Evolutionary conservation across 768 basidiomycete species (phyloP).

Genomic region (Pleurotus cornucopiae): DNA sequence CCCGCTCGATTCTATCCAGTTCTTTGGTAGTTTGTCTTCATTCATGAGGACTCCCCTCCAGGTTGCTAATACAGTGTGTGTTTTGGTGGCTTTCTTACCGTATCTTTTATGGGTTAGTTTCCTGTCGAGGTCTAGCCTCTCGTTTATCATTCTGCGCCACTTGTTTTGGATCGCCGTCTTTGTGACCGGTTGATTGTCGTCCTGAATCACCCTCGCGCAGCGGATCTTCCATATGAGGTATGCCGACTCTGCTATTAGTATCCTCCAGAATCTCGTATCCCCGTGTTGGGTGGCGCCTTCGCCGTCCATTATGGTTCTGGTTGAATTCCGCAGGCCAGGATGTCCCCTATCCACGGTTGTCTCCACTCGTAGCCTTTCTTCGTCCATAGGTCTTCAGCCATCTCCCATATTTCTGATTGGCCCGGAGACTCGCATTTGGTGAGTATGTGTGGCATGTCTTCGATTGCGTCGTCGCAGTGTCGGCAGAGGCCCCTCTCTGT

Average conservation of each 20-base stretch:
- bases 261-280: slow-evolving; percentile 10
- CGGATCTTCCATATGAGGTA: slow-evolving; percentile 18
- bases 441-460: slow-evolving; percentile 23
- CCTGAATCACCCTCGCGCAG: slow-evolving; percentile 14
- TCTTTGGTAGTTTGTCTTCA: slow-evolving; percentile 8
- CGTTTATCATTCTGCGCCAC: slow-evolving; percentile 12
- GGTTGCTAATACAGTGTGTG: slow-evolving; percentile 1
- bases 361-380: slow-evolving; percentile 5
- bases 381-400: slow-evolving; percentile 14
- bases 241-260: slow-evolving; percentile 15
- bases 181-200: neutral
- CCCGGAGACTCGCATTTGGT: slow-evolving; percentile 17
- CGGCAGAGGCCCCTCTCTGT: no score
- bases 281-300: neutral
- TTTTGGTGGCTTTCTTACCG: slow-evolving; percentile 6
- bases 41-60: slow-evolving; percentile 11
- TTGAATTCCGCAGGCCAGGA: slow-evolving; percentile 18
- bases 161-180: slow-evolving; percentile 8
- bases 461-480: neutral
- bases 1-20: slow-evolving; percentile 13
- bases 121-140: slow-evolving; percentile 5
- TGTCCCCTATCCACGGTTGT: slow-evolving; percentile 9
- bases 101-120: slow-evolving; percentile 5
- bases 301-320: neutral
- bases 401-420: slow-evolving; percentile 18